Conservation (phyloP, 345 rosid species). For the Moricandia moricandioides region DNA sequence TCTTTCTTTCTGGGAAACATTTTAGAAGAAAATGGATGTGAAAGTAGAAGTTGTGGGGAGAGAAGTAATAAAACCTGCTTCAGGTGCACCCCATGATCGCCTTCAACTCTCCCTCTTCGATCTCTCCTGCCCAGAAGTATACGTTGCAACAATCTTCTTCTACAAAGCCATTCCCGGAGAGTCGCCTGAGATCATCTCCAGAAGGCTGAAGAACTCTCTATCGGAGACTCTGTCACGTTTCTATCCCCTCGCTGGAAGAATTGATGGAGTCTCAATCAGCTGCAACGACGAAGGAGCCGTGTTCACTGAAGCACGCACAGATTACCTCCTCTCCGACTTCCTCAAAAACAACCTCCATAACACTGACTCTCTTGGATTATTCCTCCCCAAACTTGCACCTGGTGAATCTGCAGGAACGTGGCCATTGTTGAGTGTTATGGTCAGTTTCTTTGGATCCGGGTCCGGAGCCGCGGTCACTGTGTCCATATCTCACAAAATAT, state of each 20-base stretch:
- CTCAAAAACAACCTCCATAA: background rate
- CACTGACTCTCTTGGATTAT: background rate
- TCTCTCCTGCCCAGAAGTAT: background rate
- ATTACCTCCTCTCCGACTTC: background rate
- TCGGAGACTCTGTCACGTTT: background rate
- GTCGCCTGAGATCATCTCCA: background rate
- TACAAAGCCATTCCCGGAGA: background rate
- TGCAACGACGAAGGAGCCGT: constrained; percentile 7
- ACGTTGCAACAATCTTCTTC: background rate
- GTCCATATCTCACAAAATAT: background rate
- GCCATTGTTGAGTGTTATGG: background rate
- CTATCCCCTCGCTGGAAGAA: background rate
- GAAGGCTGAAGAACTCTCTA: background rate
- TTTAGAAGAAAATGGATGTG: no score
- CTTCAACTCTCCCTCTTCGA: no score
- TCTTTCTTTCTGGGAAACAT: no score
- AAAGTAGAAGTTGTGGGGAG: no score
- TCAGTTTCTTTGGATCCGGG: background rate
- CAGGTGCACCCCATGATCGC: no score
- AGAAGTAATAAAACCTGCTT: no score
- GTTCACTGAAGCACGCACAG: background rate
- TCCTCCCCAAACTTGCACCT: background rate
- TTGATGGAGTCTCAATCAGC: background rate
- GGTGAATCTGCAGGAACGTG: background rate
- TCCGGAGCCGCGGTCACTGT: background rate